Conservation (phyloP, 768 basidiomycete genomes). For the Leccinum imitatum region DNA sequence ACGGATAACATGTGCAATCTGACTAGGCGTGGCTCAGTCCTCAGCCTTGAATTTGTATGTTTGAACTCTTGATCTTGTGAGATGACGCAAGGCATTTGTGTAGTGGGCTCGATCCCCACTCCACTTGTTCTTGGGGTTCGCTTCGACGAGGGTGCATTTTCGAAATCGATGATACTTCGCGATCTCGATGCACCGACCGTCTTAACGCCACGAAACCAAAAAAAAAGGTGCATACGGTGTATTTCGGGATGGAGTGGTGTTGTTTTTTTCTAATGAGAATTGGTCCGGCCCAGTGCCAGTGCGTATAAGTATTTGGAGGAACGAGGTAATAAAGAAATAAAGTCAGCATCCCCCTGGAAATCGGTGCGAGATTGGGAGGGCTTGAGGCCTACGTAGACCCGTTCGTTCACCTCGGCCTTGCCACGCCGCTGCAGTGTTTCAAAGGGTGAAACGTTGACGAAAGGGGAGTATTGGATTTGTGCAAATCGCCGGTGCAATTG, state of each 20-base stretch:
- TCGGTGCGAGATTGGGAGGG: neutral
- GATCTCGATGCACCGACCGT: neutral
- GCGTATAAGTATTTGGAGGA: neutral
- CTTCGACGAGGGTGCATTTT: constrained; percentile 6
- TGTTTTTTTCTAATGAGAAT: neutral
- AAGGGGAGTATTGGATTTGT: neutral
- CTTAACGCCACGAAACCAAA: neutral
- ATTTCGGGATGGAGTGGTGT: neutral
- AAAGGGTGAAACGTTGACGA: neutral
- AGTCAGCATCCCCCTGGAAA: neutral
- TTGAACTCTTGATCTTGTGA: neutral
- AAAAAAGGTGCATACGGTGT: neutral
- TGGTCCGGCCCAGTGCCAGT: neutral
- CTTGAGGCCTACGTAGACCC: neutral
- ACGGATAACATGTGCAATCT: neutral
- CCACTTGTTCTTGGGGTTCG: neutral
- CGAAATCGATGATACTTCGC: neutral
- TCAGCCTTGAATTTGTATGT: neutral
- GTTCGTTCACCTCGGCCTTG: neutral
- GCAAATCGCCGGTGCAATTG: neutral
- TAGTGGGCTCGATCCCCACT: neutral
- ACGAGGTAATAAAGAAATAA: neutral
- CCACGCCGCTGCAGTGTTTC: neutral
- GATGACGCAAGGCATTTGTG: neutral
- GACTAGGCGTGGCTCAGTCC: neutral